phyloP scores from a whole-genome alignment of 768 basidiomycete genomes.

The Rhizopogon vulgaris region DNA sequence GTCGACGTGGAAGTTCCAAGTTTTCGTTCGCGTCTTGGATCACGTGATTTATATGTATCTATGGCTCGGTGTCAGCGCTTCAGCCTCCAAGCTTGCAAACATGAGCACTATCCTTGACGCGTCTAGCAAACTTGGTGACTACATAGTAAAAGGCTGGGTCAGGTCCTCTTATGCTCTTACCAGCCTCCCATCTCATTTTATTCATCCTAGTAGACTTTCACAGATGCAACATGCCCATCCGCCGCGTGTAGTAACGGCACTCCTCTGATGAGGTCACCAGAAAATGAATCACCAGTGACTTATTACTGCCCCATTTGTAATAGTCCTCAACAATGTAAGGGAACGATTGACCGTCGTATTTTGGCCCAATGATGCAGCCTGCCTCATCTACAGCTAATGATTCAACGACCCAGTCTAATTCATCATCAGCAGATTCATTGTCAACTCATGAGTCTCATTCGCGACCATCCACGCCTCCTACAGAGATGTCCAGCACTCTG shows the following conservation, averaged over 20 bases:
- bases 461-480: constrained; percentile 70
- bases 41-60: neutral
- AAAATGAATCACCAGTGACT: constrained; percentile 34
- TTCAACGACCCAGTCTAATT: constrained; percentile 23
- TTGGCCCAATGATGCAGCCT: neutral
- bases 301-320: constrained; percentile 66
- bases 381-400: neutral
- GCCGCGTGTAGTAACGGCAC: constrained; percentile 48
- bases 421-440: constrained; percentile 38
- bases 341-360: neutral
- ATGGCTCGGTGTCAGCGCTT: no score
- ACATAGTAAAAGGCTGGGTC: constrained; percentile 78
- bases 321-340: constrained; percentile 28
- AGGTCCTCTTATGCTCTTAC: constrained; percentile 8
- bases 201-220: constrained; percentile 43
- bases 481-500: constrained; percentile 58
- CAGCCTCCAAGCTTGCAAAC: neutral
- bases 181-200: neutral
- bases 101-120: constrained; percentile 54
- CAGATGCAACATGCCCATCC: constrained; percentile 56
- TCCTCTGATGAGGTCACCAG: constrained; percentile 74
- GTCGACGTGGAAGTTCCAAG: constrained; percentile 18
- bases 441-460: constrained; percentile 41
- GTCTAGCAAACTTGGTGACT: constrained; percentile 59
- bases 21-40: neutral